Conservation (phyloP, 768 basidiomycete species). For the Inosperma sp. region DNA sequence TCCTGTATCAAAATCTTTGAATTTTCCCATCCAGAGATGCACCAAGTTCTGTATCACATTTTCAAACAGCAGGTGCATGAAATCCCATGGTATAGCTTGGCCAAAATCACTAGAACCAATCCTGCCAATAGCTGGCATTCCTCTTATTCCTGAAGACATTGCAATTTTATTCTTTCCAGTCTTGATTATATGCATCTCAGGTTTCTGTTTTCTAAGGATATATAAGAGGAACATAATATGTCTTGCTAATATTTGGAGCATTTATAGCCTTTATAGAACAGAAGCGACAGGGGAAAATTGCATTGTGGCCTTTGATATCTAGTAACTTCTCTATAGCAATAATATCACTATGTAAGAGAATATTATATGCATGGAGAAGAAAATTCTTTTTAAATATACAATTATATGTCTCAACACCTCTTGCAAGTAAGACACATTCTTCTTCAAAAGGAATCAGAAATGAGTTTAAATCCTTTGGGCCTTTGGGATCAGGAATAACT, state of each 20-base stretch:
- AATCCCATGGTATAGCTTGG: constrained; percentile 34
- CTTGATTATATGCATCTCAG: constrained; percentile 11
- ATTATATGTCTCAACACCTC: constrained; percentile 31
- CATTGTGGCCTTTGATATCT: constrained; percentile 36
- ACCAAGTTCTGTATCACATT: constrained; percentile 38
- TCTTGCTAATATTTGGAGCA: constrained; percentile 8
- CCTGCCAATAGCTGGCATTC: constrained; percentile 26
- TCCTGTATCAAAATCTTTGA: constrained; percentile 34
- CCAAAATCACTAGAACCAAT: constrained; percentile 32
- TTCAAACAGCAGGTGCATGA: constrained; percentile 44
- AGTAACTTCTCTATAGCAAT: constrained; percentile 28
- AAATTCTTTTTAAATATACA: constrained; percentile 19
- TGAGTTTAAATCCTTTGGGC: constrained; percentile 35
- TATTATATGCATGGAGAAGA: constrained; percentile 25
- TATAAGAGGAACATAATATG: constrained; percentile 23
- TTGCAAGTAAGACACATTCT: constrained; percentile 30
- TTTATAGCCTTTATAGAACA: constrained; percentile 32
- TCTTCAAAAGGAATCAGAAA: constrained; percentile 35
- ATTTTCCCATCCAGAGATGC: constrained; percentile 36
- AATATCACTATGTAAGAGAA: constrained; percentile 32
- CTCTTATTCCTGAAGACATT: constrained; percentile 20
- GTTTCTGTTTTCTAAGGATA: constrained; percentile 5
- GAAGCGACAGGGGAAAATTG: constrained; percentile 27
- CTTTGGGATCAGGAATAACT: constrained; percentile 39
- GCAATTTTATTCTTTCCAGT: constrained; percentile 18